A percentile compares a stretch with the other conserved stretches of the same genome.
phyloP scores from a whole-genome alignment of 345 rosid species.

The thale cress (Arabidopsis thaliana) region DNA sequence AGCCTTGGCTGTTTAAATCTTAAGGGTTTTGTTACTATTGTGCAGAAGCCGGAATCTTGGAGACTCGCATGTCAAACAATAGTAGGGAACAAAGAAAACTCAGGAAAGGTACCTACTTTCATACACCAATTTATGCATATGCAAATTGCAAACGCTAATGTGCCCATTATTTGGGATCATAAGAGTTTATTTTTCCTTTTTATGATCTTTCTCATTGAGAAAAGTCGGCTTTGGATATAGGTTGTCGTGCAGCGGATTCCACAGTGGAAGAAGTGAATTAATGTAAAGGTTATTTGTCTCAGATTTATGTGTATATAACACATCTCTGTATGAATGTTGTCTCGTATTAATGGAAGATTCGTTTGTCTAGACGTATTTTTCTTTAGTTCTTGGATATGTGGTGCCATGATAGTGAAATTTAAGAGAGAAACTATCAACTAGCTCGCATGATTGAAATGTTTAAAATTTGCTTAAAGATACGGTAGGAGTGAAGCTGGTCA shows the following conservation, averaged over 20 bases:
- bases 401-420: not conserved
- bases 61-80: slow-evolving; percentile 92
- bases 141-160: not conserved
- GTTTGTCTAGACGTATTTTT: not conserved
- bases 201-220: slow-evolving; percentile 27
- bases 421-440: not conserved
- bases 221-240: slow-evolving; percentile 42
- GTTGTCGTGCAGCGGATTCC: slow-evolving; percentile 87
- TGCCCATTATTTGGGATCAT: not conserved
- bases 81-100: slow-evolving; percentile 82
- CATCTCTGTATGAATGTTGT: slow-evolving; percentile 16
- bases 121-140: not conserved
- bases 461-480: not conserved
- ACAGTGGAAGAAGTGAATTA: slow-evolving; percentile 80
- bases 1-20: not conserved
- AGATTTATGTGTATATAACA: slow-evolving; percentile 23
- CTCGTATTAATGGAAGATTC: not conserved
- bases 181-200: not conserved
- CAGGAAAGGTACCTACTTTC: slow-evolving; percentile 68
- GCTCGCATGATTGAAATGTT: not conserved
- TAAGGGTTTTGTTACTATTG: slow-evolving; percentile 1
- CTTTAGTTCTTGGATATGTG: not conserved
- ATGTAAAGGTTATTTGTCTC: slow-evolving; percentile 8
- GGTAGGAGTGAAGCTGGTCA: not conserved
- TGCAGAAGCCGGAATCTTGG: slow-evolving; percentile 88